These are phyloP conservation scores for Talaromyces piceae DNA, from an alignment of 2,329 filamentous ascomycete species.

Conservation along the genomic window DNA sequence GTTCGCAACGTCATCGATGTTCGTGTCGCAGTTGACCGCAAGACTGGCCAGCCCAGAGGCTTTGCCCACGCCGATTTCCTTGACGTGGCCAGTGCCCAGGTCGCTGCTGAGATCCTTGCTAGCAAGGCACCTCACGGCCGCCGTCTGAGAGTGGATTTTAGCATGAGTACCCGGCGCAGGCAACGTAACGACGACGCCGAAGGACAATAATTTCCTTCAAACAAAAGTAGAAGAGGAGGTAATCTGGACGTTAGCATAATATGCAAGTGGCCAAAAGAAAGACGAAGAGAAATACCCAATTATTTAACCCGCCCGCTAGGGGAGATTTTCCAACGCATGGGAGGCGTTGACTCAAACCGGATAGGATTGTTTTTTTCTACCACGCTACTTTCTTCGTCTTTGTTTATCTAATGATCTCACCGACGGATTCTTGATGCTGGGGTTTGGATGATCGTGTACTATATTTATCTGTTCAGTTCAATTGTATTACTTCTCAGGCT, in stretches of 20 bases:
- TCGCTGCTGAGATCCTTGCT: conserved; percentile 51
- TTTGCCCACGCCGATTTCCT: conserved; percentile 80
- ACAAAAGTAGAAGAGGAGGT: not conserved
- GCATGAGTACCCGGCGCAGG: not conserved
- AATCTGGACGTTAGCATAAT: not conserved
- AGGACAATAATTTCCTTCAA: not conserved
- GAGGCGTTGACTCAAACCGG: not conserved
- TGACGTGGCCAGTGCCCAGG: conserved; percentile 57
- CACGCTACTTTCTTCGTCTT: not conserved
- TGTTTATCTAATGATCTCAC: not conserved
- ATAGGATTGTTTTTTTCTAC: not conserved
- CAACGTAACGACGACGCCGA: not conserved
- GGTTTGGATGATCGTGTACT: not conserved
- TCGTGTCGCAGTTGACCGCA: conserved; percentile 72
- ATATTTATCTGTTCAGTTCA: not conserved
- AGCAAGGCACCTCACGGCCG: conserved; percentile 59
- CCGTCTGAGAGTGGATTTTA: conserved; percentile 56
- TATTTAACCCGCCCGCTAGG: not conserved
- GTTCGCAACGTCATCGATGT: conserved; percentile 66
- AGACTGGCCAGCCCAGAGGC: conserved; percentile 71
- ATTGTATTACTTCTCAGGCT: not conserved
- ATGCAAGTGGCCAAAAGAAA: not conserved
- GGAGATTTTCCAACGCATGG: not conserved
- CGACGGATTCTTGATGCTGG: not conserved
- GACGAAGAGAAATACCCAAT: not conserved